Conservation (phyloP, 768 basidiomycete genomes). For the Tricholoma hemisulphureum region DNA sequence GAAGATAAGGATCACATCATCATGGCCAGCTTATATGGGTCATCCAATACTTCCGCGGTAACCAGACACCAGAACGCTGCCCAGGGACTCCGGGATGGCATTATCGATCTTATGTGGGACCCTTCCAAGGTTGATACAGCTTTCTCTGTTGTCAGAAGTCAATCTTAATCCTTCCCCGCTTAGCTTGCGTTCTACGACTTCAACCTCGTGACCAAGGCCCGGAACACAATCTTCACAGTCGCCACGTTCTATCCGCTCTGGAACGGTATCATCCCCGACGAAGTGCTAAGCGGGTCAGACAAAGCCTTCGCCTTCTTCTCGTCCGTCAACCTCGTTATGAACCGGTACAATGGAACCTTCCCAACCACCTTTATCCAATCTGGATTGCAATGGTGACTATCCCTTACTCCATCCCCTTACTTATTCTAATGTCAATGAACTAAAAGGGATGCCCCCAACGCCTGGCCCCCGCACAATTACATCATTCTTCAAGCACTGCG, state of each 20-base stretch:
- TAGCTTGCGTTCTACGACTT: conserved; percentile 90
- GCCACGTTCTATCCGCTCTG: conserved; percentile 86
- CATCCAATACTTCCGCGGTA: conserved; percentile 42
- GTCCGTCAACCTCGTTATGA: conserved; percentile 72
- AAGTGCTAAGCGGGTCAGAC: conserved; percentile 52
- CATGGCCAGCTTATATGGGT: conserved; percentile 59
- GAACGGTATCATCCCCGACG: conserved; percentile 80
- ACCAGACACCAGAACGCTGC: conserved; percentile 57
- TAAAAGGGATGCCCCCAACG: conserved; percentile 78
- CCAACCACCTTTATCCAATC: conserved; percentile 77
- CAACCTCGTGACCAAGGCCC: conserved; percentile 65
- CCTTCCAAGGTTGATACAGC: conserved; percentile 44
- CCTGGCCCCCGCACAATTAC: conserved; percentile 87
- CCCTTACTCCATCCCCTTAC: not conserved
- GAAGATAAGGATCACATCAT: conserved; percentile 63
- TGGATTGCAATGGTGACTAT: conserved; percentile 74
- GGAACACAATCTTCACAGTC: conserved; percentile 64
- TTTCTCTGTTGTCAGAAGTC: not conserved
- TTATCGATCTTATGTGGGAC: conserved; percentile 90
- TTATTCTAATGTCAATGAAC: not conserved
- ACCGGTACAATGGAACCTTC: conserved; percentile 84
- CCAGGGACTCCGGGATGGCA: conserved; percentile 55
- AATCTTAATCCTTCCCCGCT: not conserved
- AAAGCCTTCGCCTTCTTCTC: conserved; percentile 74
- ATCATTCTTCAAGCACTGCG: conserved; percentile 76